These are phyloP conservation scores for Platismatia glauca DNA, from an alignment of 495 filamentous ascomycete species.

Conservation along the genomic window DNA sequence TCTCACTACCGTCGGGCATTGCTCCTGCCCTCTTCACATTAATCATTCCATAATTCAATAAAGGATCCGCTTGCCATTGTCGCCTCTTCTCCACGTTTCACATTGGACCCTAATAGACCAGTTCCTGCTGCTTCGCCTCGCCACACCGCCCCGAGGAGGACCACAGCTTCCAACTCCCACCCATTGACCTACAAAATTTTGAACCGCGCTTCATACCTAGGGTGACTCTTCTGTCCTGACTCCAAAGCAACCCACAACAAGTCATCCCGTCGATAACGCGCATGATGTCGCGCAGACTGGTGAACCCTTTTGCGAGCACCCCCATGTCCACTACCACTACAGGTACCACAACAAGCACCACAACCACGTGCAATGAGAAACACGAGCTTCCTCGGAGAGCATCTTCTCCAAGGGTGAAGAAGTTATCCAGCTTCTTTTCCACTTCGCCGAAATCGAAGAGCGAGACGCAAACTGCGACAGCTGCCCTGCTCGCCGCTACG, in stretches of 20 bases:
- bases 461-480: constrained; percentile 38
- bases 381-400: constrained; percentile 38
- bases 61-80: background rate
- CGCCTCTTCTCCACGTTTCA: background rate
- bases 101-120: constrained; percentile 4
- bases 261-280: constrained; percentile 30
- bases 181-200: background rate
- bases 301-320: constrained; percentile 39
- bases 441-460: constrained; percentile 48
- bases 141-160: constrained; percentile 9
- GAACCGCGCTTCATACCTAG: background rate
- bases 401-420: constrained; percentile 58
- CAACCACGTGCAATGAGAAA: constrained; percentile 40
- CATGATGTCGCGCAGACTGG: constrained; percentile 50
- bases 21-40: background rate
- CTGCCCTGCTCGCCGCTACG: constrained; percentile 51
- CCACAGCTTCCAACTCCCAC: background rate
- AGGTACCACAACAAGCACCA: constrained; percentile 38
- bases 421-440: constrained; percentile 50
- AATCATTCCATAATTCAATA: background rate
- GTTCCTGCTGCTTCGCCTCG: constrained; percentile 3
- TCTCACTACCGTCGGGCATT: background rate
- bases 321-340: constrained; percentile 37
- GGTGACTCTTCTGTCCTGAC: constrained; percentile 9
- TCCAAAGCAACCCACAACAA: constrained; percentile 18